Percentiles rank a stretch among this genome's conserved stretches.
These are phyloP conservation scores for Boletus vinaceobasis DNA, from an alignment of 768 basidiomycete species.

Conservation along the genomic window DNA sequence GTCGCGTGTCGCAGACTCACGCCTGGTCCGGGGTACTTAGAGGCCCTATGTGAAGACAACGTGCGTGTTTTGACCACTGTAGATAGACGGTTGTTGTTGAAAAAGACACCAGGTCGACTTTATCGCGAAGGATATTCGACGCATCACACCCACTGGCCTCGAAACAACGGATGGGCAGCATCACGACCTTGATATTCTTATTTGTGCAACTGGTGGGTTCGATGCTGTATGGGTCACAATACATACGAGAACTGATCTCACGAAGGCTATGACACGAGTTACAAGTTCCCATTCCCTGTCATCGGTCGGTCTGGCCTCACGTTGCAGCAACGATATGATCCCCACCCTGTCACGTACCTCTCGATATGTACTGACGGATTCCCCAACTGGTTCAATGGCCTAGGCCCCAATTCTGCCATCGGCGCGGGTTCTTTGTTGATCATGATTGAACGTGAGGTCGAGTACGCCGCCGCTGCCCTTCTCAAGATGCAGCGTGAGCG, in stretches of 20 bases:
- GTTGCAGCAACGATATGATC: conserved; percentile 51
- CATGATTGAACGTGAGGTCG: conserved; percentile 53
- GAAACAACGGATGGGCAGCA: conserved; percentile 52
- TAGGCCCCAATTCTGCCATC: conserved; percentile 57
- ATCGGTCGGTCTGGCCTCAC: conserved; percentile 51
- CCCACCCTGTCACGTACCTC: conserved; percentile 57
- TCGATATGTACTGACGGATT: conserved; percentile 58
- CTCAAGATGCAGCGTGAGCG: conserved; percentile 62
- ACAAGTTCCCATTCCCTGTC: conserved; percentile 46
- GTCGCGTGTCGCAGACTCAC: conserved; percentile 63
- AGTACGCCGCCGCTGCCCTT: conserved; percentile 53
- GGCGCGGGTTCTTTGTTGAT: conserved; percentile 55
- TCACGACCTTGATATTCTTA: conserved; percentile 54
- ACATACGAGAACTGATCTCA: not conserved
- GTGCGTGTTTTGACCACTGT: conserved; percentile 16
- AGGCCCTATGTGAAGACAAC: conserved; percentile 61
- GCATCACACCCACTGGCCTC: conserved; percentile 52
- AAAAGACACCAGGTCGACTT: conserved; percentile 38
- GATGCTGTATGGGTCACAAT: not conserved
- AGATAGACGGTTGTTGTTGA: not conserved
- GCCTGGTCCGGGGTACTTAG: conserved; percentile 65
- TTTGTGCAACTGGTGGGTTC: conserved; percentile 54
- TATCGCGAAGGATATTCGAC: conserved; percentile 44
- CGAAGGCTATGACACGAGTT: conserved; percentile 45
- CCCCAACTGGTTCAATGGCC: conserved; percentile 62